These are phyloP conservation scores for Hortaea werneckii DNA, from an alignment of 2,329 filamentous ascomycete genomes.

Conservation along the genomic window DNA sequence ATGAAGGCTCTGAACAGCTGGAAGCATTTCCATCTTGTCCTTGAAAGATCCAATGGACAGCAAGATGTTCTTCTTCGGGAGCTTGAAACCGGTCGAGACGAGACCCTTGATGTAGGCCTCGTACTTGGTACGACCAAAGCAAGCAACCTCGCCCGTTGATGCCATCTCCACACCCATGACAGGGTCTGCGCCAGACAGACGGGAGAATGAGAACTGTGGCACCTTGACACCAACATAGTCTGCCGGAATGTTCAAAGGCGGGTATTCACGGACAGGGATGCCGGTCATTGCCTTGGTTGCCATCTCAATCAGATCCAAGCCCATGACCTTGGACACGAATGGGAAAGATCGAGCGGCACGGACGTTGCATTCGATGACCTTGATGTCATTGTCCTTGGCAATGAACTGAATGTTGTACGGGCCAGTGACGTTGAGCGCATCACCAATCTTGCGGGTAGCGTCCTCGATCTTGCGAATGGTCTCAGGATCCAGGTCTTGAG, in stretches of 20 bases:
- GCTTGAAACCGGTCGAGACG: constrained; percentile 89
- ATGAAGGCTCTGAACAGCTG: constrained; percentile 80
- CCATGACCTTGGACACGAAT: constrained; percentile 98
- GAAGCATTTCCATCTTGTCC: constrained; percentile 95
- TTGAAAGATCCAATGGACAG: constrained; percentile 95
- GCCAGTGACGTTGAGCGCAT: constrained; percentile 87
- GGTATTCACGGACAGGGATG: constrained; percentile 72
- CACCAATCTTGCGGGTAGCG: constrained; percentile 88
- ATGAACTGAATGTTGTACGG: constrained; percentile 99
- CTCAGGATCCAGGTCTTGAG: constrained; percentile 81
- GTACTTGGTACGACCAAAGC: constrained; percentile 90
- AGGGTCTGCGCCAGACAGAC: constrained; percentile 88
- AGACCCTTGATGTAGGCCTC: constrained; percentile 96
- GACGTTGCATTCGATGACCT: constrained; percentile 98
- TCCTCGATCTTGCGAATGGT: constrained; percentile 89
- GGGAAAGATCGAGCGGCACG: constrained; percentile 93
- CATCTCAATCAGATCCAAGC: constrained; percentile 95
- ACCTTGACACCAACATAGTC: constrained; percentile 95
- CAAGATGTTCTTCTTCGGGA: constrained; percentile 90
- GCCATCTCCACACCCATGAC: constrained; percentile 98
- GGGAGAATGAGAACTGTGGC: constrained; percentile 97
- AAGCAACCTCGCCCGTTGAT: constrained; percentile 95
- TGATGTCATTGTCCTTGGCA: constrained; percentile 98
- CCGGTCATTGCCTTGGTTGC: constrained; percentile 94
- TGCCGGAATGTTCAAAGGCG: constrained; percentile 60